Conservation (phyloP, 805 yeast genomes). For the Saccharomycopsis babjevae region DNA sequence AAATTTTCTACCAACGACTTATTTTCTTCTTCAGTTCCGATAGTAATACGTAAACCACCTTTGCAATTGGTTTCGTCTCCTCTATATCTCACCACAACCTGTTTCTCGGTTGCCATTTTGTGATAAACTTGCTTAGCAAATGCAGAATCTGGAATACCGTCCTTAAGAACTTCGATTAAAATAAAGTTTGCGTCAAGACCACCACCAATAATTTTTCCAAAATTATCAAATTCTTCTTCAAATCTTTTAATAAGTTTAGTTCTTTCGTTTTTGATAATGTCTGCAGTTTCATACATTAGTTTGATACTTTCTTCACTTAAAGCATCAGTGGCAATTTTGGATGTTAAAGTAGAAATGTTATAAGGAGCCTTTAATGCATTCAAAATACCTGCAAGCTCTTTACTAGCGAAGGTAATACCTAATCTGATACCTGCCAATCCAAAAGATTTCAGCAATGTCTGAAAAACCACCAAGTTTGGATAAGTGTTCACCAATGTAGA, state of each 20-base stretch:
- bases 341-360: conserved; percentile 75
- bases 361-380: conserved; percentile 95
- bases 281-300: conserved; percentile 47
- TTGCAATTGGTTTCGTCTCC: conserved; percentile 84
- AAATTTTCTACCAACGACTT: conserved; percentile 42
- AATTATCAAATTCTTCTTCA: conserved; percentile 38
- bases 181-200: conserved; percentile 82
- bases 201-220: conserved; percentile 80
- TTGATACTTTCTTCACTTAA: conserved; percentile 46
- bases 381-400: conserved; percentile 51
- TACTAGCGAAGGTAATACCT: conserved; percentile 66
- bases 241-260: conserved; percentile 31
- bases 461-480: conserved; percentile 79
- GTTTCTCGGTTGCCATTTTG: conserved; percentile 57
- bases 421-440: conserved; percentile 92
- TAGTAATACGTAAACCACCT: conserved; percentile 79
- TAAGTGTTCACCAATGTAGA: conserved; percentile 71
- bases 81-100: conserved; percentile 83
- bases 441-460: conserved; percentile 88
- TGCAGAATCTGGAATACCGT: conserved; percentile 56
- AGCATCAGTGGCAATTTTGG: conserved; percentile 69
- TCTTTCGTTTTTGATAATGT: conserved; percentile 46
- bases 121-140: conserved; percentile 60
- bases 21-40: conserved; percentile 80
- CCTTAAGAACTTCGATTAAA: conserved; percentile 58